These are phyloP conservation scores for Entamoeba histolytica DNA, from an alignment of 208 protist genomes.

Conservation along the genomic window DNA sequence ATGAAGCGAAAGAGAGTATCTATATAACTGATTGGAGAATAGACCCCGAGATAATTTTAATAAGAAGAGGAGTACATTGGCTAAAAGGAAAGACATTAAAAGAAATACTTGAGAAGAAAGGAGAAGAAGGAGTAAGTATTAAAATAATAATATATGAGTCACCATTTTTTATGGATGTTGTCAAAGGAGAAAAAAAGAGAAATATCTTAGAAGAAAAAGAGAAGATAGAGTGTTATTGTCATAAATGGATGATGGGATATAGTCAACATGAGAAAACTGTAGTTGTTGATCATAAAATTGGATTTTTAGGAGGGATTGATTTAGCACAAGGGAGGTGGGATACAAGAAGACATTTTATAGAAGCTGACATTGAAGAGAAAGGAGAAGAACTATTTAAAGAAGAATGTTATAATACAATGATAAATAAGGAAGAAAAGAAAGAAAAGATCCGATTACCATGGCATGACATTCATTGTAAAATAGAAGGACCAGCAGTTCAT, in stretches of 20 bases:
- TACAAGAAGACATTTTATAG: conserved; percentile 19
- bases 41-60: neutral
- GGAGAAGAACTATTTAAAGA: neutral
- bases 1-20: neutral
- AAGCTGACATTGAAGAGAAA: neutral
- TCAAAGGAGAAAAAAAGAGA: neutral
- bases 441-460: conserved; percentile 25
- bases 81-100: neutral
- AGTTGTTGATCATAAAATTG: conserved; percentile 32
- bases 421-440: neutral
- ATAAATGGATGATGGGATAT: neutral
- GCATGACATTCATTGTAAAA: conserved; percentile 30
- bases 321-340: conserved; percentile 33
- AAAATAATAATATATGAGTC: neutral
- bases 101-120: neutral
- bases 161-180: neutral
- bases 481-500: conserved; percentile 4
- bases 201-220: neutral
- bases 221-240: neutral
- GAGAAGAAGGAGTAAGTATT: neutral
- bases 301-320: conserved; percentile 37
- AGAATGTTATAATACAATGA: neutral
- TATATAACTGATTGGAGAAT: neutral
- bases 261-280: conserved; percentile 26
- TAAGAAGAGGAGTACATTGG: neutral